Evolutionary conservation across 306 rosid genomes (phyloP).

Genomic region (Fragaria ananassa): DNA sequence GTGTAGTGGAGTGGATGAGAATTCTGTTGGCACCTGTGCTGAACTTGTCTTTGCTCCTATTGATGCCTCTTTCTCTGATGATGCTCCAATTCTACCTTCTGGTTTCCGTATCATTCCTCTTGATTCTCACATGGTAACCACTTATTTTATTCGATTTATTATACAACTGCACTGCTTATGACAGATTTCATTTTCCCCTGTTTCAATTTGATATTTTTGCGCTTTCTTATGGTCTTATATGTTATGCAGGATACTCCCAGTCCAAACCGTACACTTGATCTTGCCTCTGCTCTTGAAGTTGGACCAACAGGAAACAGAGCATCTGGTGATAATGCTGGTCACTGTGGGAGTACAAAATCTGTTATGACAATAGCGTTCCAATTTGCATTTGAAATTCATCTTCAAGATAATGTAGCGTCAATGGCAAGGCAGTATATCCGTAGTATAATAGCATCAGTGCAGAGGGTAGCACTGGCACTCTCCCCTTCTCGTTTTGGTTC

Average conservation of each 20-base stretch:
- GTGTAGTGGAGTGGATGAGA: constrained; percentile 91
- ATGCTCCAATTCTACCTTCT: constrained; percentile 91
- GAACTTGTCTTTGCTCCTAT: constrained; percentile 97
- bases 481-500: constrained; percentile 74
- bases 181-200: neutral
- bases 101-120: constrained; percentile 96
- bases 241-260: constrained; percentile 66
- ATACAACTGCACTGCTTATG: neutral
- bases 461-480: constrained; percentile 92
- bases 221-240: constrained; percentile 12
- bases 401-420: constrained; percentile 77
- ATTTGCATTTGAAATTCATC: constrained; percentile 85
- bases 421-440: constrained; percentile 95
- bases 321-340: constrained; percentile 53
- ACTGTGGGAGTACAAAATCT: constrained; percentile 71
- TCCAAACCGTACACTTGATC: constrained; percentile 95
- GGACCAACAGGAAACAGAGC: constrained; percentile 70
- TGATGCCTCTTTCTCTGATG: constrained; percentile 94
- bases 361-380: constrained; percentile 99
- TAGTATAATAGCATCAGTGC: constrained; percentile 88
- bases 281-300: constrained; percentile 92
- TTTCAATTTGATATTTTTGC: neutral
- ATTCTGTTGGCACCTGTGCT: constrained; percentile 73
- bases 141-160: neutral
- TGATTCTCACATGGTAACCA: constrained; percentile 60